These are phyloP conservation scores for Phytophthora vignae DNA, from an alignment of 352 stramenopile species.

Conservation along the genomic window DNA sequence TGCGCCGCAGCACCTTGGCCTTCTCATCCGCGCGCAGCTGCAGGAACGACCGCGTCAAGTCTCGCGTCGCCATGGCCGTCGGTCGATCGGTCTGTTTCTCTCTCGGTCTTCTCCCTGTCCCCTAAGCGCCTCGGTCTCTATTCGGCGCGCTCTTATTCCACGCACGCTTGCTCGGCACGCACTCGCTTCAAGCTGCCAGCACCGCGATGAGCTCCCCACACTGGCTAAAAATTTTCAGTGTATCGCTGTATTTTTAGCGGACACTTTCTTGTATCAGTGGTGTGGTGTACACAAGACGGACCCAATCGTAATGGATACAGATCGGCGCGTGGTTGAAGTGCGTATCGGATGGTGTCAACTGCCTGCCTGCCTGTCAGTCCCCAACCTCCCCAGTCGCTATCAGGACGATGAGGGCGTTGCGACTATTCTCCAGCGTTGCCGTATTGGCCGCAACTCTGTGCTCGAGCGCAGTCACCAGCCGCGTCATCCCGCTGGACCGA, in stretches of 20 bases:
- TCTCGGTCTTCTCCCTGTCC: neutral
- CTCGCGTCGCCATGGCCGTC: constrained; percentile 74
- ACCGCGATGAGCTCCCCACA: neutral
- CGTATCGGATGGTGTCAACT: neutral
- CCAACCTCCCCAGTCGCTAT: constrained; percentile 3
- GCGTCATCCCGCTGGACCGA: constrained; percentile 42
- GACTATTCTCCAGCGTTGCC: neutral
- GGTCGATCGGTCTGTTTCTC: neutral
- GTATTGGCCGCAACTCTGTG: constrained; percentile 6
- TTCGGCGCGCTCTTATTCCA: constrained; percentile 12
- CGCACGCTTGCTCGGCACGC: neutral
- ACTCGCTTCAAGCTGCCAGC: constrained; percentile 3
- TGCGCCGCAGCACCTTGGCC: constrained; percentile 84
- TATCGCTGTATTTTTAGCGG: constrained; percentile 10
- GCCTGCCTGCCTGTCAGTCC: constrained; percentile 8
- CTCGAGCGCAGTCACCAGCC: constrained; percentile 3
- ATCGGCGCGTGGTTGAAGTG: constrained; percentile 28
- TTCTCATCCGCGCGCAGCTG: constrained; percentile 81
- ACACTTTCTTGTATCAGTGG: constrained; percentile 2
- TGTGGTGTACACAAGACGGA: constrained; percentile 4
- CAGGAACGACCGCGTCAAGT: constrained; percentile 77
- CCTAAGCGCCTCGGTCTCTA: neutral
- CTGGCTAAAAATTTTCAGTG: neutral
- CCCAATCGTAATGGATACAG: neutral
- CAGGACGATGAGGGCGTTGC: constrained; percentile 1